These are phyloP conservation scores for Xylaria sp. DNA, from an alignment of 2,329 filamentous ascomycete species.

Conservation along the genomic window DNA sequence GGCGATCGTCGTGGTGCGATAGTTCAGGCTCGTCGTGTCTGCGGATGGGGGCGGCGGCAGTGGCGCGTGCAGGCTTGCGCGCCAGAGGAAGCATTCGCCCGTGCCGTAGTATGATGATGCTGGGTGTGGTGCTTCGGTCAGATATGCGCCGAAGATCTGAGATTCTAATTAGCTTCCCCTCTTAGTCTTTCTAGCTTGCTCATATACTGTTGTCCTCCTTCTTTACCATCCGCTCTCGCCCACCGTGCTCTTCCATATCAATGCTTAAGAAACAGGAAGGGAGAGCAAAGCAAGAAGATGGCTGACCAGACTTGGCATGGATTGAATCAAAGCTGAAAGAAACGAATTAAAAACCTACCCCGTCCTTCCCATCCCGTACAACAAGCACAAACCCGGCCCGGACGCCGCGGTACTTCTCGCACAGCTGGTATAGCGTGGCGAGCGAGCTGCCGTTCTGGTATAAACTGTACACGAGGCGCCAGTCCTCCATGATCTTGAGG, in stretches of 20 bases:
- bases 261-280: not conserved
- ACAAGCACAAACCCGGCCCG: constrained; percentile 92
- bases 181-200: not conserved
- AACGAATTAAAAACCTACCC: constrained; percentile 63
- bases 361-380: constrained; percentile 78
- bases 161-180: constrained; percentile 19
- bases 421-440: constrained; percentile 84
- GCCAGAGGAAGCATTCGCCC: constrained; percentile 95
- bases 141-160: constrained; percentile 89
- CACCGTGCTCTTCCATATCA: not conserved
- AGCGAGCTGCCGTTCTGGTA: constrained; percentile 92
- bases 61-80: constrained; percentile 72
- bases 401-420: constrained; percentile 71
- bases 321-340: no score
- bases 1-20: constrained; percentile 56
- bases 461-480: constrained; percentile 87
- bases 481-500: constrained; percentile 86
- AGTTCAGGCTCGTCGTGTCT: constrained; percentile 59
- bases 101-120: constrained; percentile 90
- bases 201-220: not conserved
- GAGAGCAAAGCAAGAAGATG: not conserved
- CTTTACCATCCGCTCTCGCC: not conserved
- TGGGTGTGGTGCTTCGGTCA: constrained; percentile 87
- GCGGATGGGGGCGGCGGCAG: constrained; percentile 75
- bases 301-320: not conserved